Evolutionary conservation across 2,329 filamentous ascomycete genomes (phyloP), one percentile per base, ranked within the genome.

Genomic region (Exophiala oligosperma): DNA sequence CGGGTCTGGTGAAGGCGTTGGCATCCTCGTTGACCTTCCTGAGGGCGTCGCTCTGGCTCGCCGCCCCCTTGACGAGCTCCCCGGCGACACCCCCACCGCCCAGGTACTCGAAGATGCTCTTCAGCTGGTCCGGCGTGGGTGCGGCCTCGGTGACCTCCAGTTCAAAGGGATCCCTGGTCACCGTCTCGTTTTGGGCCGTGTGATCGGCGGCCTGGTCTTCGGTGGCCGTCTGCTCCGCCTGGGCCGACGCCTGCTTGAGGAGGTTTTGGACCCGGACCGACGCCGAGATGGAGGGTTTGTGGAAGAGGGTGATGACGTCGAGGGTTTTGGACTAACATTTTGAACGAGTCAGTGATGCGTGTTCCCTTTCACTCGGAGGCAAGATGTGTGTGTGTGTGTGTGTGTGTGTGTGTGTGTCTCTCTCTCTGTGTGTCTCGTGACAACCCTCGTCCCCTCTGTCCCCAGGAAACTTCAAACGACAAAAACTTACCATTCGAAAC

Each of bases 271-370:
- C 88, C 60, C 88, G 85, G 51, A 84, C 79, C 2, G 92, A 97
- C 64, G 88, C 81, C 23, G 88, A 84, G 54, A 84, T 83, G 68
- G 81, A 83, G 57, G 93, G 84, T 75, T 90, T 90, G 83, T 97
- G 92, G 82, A 97, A 99, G 80, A 99, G 87, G 61, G 93, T 97
- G 72, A 97, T 85, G 66, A 96, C 90, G 79, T 97, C 92, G 74
- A 90, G 83, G 66, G 88, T 83, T 81, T 91, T 92, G 76, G 81
- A 84, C 89, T 37, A 35, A 35, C 4, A 9, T 17, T 17, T 17
- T 17, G 7, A 14, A 17, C 9, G 40, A 43, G 40, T 35, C 32
- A 17, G 17, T 17, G 17, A 17, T 17, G 17, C 17, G 17, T 17
- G 17, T 17, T 17, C 17, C 17, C 17, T 17, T 17, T 17, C 17